Base-by-base conservation (phyloP, 129 eudicot species). In the Lactuca saligna region DNA sequence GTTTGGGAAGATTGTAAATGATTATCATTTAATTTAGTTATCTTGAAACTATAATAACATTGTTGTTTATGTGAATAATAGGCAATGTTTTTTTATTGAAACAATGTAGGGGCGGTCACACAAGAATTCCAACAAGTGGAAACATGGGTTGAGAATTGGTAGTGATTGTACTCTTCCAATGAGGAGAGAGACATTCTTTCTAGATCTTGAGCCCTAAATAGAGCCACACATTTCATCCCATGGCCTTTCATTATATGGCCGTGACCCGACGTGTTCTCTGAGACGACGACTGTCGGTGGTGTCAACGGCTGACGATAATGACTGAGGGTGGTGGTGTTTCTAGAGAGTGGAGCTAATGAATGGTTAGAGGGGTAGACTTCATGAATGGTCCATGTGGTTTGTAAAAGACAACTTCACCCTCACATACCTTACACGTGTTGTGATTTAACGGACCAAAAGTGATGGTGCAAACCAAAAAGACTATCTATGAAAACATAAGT, bases 1-100 rank as follows among this genome's bases (percentile, higher is more conserved):
- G 15, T 88, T 87, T 78, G 96, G 88, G 62, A 84, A 88, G 71
- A 71, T 69, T 38, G 97, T 85, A 85, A 85, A 96, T 73, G 54
- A 14, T 57, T 34, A 11, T n/a, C n/a, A n/a, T 17, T 38, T 64
- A 4, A 25, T 25, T 25, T 25, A 25, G 29, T 25, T 55, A 31
- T 13, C n/a, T 20, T 20, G 20, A 20, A 20, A 20, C 20, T 20
- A 20, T 20, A 20, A 20, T 20, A 55, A 32, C 34, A 31, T 55
- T 31, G 16, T 65, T 11, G 1, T 11, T 2, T 17, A 3, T 63
- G 29, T n/a, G 5, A 10, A 51, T 54, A 54, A 61, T 15, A 8
- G 29, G 1, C 32, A 11, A 44, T 38, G 50, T 4, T 3, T 8
- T 64, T 56, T 16, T 49, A 13, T 87, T 85, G 97, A 25, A 75